A percentile compares a stretch with the other conserved stretches of the same genome.
Conservation (phyloP, 1,139 yeast genomes). For the Suhomyces yuchorum region DNA sequence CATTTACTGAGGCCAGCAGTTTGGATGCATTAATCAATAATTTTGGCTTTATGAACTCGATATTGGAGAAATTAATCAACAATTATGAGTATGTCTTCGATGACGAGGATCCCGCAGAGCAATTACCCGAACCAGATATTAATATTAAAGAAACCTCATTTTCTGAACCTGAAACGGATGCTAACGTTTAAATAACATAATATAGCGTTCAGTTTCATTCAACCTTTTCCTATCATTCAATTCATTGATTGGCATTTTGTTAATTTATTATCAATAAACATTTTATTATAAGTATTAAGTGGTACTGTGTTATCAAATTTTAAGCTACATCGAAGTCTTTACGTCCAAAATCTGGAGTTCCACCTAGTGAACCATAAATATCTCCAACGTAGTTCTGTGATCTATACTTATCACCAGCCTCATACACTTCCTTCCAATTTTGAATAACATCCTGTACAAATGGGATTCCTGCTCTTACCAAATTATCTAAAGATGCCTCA, state of each 20-base stretch:
- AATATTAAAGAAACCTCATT: slow-evolving; percentile 2
- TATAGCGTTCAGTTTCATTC: neutral
- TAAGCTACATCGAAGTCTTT: slow-evolving; percentile 15
- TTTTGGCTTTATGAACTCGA: slow-evolving; percentile 58
- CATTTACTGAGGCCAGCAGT: slow-evolving; percentile 58
- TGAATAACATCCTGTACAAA: slow-evolving; percentile 53
- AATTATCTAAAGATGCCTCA: slow-evolving; percentile 51
- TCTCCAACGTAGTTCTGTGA: slow-evolving; percentile 64
- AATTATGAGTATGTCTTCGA: slow-evolving; percentile 46
- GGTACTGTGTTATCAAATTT: neutral
- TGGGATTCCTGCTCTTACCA: slow-evolving; percentile 58
- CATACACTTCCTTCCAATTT: slow-evolving; percentile 55
- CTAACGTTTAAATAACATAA: neutral
- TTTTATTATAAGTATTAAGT: neutral
- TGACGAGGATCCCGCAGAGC: slow-evolving; percentile 4
- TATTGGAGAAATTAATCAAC: slow-evolving; percentile 52
- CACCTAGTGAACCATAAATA: slow-evolving; percentile 53
- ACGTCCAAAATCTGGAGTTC: slow-evolving; percentile 22
- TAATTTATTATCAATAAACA: neutral
- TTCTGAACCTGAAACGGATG: neutral
- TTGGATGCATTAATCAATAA: slow-evolving; percentile 51
- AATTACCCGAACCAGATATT: slow-evolving; percentile 11
- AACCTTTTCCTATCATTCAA: neutral
- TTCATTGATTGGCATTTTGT: neutral
- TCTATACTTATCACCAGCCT: slow-evolving; percentile 34